phyloP scores from a whole-genome alignment of 2,329 filamentous ascomycete genomes.

The Aschersonia sp. region DNA sequence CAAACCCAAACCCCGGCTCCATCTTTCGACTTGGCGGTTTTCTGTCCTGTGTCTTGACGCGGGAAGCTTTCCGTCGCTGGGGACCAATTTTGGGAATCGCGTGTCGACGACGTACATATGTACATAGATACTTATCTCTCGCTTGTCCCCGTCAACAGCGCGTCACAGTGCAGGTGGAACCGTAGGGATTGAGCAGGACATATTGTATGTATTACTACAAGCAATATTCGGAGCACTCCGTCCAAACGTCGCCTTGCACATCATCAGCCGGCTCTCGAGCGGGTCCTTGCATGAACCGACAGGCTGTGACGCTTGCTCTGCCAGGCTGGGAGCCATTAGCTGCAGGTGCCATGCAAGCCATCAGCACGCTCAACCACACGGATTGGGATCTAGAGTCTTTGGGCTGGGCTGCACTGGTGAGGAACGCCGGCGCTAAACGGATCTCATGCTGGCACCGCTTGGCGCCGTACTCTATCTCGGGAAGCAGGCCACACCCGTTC shows the following conservation, averaged over 20 bases:
- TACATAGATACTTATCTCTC: not conserved
- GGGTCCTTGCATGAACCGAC: conserved; percentile 6
- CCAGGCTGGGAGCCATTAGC: conserved; percentile 3
- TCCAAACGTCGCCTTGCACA: not conserved
- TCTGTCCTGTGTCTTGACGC: too few species aligned
- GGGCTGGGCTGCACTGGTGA: not conserved
- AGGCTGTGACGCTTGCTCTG: conserved; percentile 1
- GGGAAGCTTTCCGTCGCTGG: too few species aligned
- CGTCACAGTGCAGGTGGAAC: not conserved
- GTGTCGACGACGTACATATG: too few species aligned
- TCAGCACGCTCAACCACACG: conserved; percentile 1
- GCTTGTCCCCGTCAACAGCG: not conserved
- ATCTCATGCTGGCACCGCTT: too few species aligned
- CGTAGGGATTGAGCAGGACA: not conserved
- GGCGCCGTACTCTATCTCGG: too few species aligned
- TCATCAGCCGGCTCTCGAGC: not conserved
- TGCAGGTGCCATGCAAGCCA: conserved; percentile 11
- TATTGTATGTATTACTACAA: not conserved
- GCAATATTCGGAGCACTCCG: not conserved
- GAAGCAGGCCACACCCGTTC: too few species aligned
- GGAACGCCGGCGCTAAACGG: not conserved
- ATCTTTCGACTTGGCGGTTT: too few species aligned
- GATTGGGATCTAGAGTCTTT: not conserved
- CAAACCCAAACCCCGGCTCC: too few species aligned
- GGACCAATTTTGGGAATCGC: too few species aligned